Base-by-base conservation (phyloP, 2,329 filamentous ascomycete genomes). In the Aureobasidium sp. region DNA sequence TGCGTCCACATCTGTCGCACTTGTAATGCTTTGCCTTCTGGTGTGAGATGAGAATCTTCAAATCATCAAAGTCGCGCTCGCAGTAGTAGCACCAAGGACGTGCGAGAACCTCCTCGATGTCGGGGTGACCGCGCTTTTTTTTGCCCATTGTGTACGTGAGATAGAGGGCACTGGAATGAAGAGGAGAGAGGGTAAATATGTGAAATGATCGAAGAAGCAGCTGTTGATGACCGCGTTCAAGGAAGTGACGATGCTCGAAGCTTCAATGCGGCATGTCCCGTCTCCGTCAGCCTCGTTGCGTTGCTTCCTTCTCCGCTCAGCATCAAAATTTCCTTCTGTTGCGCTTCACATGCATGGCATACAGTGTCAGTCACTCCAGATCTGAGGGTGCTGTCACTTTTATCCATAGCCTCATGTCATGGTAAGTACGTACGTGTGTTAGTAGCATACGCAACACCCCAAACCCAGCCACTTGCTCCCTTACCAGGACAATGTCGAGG, bases 21-120 rank as follows among this genome's bases (percentile, higher is more conserved):
- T 96, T 97, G 82, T 96, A 97, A 76, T 99, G 94, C 77, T 97
- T 97, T n/a, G 93, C 92, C 75, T 97, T 97, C 73, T 97, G 94
- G 75, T 99, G 94, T 63, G 90, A 92, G 69, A 96, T 95, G 66
- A 99, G 86, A 68, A 97, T 91, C 80, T 96, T 97, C 51, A 96
- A 76, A 75, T 99, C 94, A 75, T 97, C 92, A 74, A 97, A 99
- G 77, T 97, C 93, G 78, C 93, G 89, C 77, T 99, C 94, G 87
- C 94, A 99, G 80, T 99, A 99, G 78, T 96, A 99, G 79, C 94
- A 99, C 92, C 92, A 97, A 55, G 93, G 89, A 63, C 92, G 88
- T 68, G 82, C 80, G 65, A 99, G 84, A 68, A 96, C 81, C 77
- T 97, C 91, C 78, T 97, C 90, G 68, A 97, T 81, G 70, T 92